Evolutionary conservation across 2,329 filamentous ascomycete genomes (phyloP).

Genomic region (Mycocentrospora acerina): DNA sequence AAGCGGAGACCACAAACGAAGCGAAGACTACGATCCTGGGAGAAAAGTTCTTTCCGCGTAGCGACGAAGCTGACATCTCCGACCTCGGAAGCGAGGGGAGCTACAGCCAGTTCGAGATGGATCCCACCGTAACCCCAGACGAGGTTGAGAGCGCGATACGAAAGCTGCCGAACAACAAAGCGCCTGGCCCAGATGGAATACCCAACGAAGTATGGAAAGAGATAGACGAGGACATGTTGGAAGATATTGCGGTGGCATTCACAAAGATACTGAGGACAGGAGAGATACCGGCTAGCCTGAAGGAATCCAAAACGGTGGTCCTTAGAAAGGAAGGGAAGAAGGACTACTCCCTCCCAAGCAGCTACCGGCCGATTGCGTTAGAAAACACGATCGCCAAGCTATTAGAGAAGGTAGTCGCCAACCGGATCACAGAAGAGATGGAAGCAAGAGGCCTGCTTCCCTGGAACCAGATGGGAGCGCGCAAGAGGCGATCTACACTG

Average conservation of each 20-base stretch:
- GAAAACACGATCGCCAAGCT: slow-evolving; percentile 31
- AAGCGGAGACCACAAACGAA: too few species aligned
- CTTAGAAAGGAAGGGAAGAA: slow-evolving; percentile 29
- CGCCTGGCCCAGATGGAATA: slow-evolving; percentile 22
- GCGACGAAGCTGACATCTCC: too few species aligned
- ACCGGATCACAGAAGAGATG: slow-evolving; percentile 13
- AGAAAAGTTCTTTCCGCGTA: too few species aligned
- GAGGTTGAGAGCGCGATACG: too few species aligned
- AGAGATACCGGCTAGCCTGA: slow-evolving; percentile 18
- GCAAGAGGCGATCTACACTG: too few species aligned
- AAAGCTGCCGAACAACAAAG: slow-evolving; percentile 10
- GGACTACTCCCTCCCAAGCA: slow-evolving; percentile 27
- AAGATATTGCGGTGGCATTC: slow-evolving; percentile 2
- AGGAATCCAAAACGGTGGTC: slow-evolving; percentile 21
- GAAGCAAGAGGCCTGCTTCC: slow-evolving; percentile 23
- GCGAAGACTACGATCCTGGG: too few species aligned
- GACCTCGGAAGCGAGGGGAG: too few species aligned
- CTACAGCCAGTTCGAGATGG: too few species aligned
- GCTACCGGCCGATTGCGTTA: slow-evolving; percentile 29
- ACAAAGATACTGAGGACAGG: slow-evolving; percentile 16
- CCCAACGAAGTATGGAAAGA: slow-evolving; percentile 13
- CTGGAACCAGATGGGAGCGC: too few species aligned
- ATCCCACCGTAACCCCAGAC: too few species aligned
- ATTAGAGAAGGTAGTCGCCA: slow-evolving; percentile 27
- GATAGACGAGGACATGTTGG: slow-evolving; percentile 1